These are phyloP conservation scores for Naganishia liquefaciens DNA, from an alignment of 1,284 basidiomycete genomes.

Conservation along the genomic window DNA sequence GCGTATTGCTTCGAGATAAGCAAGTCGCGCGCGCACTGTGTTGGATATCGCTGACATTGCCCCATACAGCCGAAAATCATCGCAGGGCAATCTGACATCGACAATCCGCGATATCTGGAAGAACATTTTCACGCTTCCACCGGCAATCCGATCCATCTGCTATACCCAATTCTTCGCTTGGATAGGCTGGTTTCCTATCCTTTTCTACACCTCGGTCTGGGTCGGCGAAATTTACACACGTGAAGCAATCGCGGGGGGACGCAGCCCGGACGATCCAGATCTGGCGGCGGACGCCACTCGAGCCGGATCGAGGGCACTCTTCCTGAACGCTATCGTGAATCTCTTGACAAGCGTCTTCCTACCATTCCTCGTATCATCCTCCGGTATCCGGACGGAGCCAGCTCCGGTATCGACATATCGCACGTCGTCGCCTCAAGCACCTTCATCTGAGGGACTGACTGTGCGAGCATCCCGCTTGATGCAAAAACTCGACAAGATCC, in stretches of 20 bases:
- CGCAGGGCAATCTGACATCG: slow-evolving; percentile 41
- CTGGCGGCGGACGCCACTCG: slow-evolving; percentile 71
- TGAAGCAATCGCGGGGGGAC: slow-evolving; percentile 41
- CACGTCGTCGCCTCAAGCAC: not conserved
- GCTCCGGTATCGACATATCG: slow-evolving; percentile 12
- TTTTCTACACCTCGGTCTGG: slow-evolving; percentile 85
- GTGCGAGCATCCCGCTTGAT: slow-evolving; percentile 22
- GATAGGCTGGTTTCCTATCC: slow-evolving; percentile 85
- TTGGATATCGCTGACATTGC: not conserved
- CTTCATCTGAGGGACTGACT: slow-evolving; percentile 1
- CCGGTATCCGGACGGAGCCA: slow-evolving; percentile 43
- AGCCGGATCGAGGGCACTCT: slow-evolving; percentile 77
- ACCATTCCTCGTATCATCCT: slow-evolving; percentile 65
- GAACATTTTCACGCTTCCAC: slow-evolving; percentile 69
- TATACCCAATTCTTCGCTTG: slow-evolving; percentile 76
- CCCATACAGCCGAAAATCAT: slow-evolving; percentile 45
- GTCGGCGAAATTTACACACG: slow-evolving; percentile 79
- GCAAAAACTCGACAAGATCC: slow-evolving; percentile 29
- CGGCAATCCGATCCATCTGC: slow-evolving; percentile 72
- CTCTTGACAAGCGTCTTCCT: slow-evolving; percentile 69
- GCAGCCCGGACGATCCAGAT: slow-evolving; percentile 35
- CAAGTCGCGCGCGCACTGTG: slow-evolving; percentile 36
- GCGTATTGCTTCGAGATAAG: slow-evolving; percentile 64
- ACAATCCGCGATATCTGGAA: slow-evolving; percentile 61
- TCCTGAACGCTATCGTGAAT: slow-evolving; percentile 72